Evolutionary conservation across 305 asterid species (phyloP).

Genomic region (Fraxinus ornus): DNA sequence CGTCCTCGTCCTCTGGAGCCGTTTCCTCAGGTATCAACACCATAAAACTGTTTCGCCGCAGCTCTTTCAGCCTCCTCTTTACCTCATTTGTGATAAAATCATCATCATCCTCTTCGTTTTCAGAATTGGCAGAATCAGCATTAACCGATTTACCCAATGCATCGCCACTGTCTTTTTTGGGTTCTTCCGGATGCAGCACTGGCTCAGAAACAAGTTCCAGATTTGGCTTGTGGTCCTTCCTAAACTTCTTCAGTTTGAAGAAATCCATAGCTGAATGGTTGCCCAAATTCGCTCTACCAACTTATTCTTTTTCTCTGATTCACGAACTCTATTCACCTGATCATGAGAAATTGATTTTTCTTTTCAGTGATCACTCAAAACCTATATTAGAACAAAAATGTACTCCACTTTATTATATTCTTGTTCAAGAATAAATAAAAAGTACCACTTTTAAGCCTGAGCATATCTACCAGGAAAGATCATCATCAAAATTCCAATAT

Average conservation of each 20-base stretch:
- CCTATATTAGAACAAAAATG: neutral
- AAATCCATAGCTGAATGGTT: slow-evolving; percentile 53
- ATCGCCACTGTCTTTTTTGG: slow-evolving; percentile 39
- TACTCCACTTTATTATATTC: slow-evolving; percentile 1
- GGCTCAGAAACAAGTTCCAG: slow-evolving; percentile 37
- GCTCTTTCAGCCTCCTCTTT: slow-evolving; percentile 91
- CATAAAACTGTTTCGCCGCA: slow-evolving; percentile 90
- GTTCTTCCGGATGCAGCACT: slow-evolving; percentile 52
- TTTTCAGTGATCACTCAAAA: neutral
- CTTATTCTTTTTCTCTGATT: slow-evolving; percentile 12
- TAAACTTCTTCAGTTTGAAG: slow-evolving; percentile 64
- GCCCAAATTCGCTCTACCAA: neutral
- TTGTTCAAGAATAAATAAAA: neutral
- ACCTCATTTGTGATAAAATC: slow-evolving; percentile 93
- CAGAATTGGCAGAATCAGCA: slow-evolving; percentile 50
- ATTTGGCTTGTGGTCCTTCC: slow-evolving; percentile 59
- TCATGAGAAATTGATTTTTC: slow-evolving; percentile 1
- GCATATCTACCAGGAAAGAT: neutral
- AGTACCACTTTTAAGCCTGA: neutral
- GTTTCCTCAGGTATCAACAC: slow-evolving; percentile 90
- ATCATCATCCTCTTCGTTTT: slow-evolving; percentile 84
- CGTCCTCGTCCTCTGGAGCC: slow-evolving; percentile 58
- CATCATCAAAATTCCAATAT: neutral
- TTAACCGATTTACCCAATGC: slow-evolving; percentile 41
- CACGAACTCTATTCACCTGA: slow-evolving; percentile 23